Base-by-base conservation (phyloP, 2,329 filamentous ascomycete genomes). In the Emmonsiellopsis sp. region DNA sequence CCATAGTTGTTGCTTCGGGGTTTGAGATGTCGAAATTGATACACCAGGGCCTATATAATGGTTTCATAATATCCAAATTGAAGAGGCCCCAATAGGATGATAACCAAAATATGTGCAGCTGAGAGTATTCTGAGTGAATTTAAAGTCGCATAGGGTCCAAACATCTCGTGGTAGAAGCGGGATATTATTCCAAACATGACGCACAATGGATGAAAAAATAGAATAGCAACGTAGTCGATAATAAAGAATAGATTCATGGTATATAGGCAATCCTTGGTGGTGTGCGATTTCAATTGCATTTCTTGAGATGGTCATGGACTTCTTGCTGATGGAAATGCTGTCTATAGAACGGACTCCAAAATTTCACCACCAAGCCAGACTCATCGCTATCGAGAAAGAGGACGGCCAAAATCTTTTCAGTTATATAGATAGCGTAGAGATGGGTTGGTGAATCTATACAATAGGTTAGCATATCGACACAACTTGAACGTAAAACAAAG, bases 291-390 rank as follows among this genome's bases (percentile, higher is more conserved):
- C 20, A 26, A 26, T 5, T 26, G 20, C 20, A 26, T 26, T 26
- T 26, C 20, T 26, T 26, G 20, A 26, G 20, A 26, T 26, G 3
- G 20, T 26, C 20, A 26, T 26, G 43, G 20, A 11, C 7, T 40
- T 40, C n/a, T 16, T 16, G 35, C 16, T 38, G 20, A 3, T 15
- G 35, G 15, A n/a, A 15, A 49, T 7, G n/a, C 11, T 31, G 35
- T 26, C 20, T 7, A 40, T 31, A 49, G 13, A 20, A 26, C 16
- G 32, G 5, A 13, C 5, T 31, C 9, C 20, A 35, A 30, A 49
- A 49, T 30, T 13, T 49, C 35, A 49, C 47, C 44, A 49, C 47
- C 34, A 49, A 49, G 35, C 47, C 47, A 49, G 16, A 34, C 35
- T 49, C 47, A 49, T 40, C 40, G 47, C 47, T 38, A 40, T 49